Evolutionary conservation across 2,329 filamentous ascomycete species (phyloP).

Genomic region (Fusarium avenaceum): DNA sequence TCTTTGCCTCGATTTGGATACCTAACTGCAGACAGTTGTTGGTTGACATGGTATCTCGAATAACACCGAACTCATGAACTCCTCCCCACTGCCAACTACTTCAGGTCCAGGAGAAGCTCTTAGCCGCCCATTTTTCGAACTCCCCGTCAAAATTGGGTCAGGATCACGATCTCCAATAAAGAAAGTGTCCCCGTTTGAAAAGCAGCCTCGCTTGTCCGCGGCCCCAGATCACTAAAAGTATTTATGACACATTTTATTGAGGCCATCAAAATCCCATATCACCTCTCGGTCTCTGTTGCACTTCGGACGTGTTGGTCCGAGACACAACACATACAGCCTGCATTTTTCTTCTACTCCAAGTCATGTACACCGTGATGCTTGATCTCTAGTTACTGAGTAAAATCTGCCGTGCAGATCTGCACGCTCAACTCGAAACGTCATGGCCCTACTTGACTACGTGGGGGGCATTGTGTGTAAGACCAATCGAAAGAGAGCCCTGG

Average conservation of each 20-base stretch:
- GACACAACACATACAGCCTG: neutral
- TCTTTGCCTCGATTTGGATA: neutral
- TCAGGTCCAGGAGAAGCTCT: neutral
- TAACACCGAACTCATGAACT: conserved; percentile 10
- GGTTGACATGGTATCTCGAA: conserved; percentile 6
- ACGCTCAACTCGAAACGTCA: conserved; percentile 41
- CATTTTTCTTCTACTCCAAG: conserved; percentile 16
- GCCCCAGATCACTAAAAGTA: conserved; percentile 30
- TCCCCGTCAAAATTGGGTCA: conserved; percentile 45
- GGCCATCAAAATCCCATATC: conserved; percentile 9
- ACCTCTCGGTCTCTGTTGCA: neutral
- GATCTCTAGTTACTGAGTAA: neutral
- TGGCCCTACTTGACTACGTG: conserved; percentile 35
- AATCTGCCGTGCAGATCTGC: conserved; percentile 46
- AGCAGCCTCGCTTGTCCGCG: conserved; percentile 37
- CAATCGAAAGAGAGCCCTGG: conserved; percentile 18
- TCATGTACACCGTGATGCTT: conserved; percentile 1
- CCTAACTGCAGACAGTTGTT: conserved; percentile 7
- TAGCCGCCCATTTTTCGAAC: conserved; percentile 37
- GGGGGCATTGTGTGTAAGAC: conserved; percentile 23
- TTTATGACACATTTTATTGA: conserved; percentile 40
- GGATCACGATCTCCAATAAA: conserved; percentile 34
- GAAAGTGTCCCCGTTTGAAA: conserved; percentile 41
- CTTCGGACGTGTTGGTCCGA: conserved; percentile 12
- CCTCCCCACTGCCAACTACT: conserved; percentile 29